Conservation (phyloP, 225 moss, liverwort and hornwort species). For the Physcomitrellopsis africana region DNA sequence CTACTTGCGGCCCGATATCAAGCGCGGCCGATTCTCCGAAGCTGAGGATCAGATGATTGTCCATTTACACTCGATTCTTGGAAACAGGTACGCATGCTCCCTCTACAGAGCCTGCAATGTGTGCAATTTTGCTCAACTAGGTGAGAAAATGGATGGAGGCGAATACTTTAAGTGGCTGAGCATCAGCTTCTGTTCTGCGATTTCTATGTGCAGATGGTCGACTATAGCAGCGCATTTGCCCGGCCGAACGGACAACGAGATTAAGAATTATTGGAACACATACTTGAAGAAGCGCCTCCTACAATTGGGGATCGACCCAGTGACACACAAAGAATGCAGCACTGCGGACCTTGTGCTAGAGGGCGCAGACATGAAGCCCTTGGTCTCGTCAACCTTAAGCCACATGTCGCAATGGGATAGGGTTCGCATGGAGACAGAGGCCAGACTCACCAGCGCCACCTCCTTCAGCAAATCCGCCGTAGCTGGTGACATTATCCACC, state of each 20-base stretch:
- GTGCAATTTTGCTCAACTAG: background rate
- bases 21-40: constrained; percentile 55
- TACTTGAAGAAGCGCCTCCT: constrained; percentile 83
- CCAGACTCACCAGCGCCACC: constrained; percentile 42
- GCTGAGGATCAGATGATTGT: constrained; percentile 50
- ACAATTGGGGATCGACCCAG: constrained; percentile 80
- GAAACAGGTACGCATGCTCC: constrained; percentile 40
- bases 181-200: background rate
- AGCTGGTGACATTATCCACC: background rate
- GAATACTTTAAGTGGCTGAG: no score
- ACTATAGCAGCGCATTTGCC: constrained; percentile 88
- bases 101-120: background rate
- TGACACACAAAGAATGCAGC: constrained; percentile 59
- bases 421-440: constrained; percentile 77
- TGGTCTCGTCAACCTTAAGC: constrained; percentile 56
- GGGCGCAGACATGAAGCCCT: constrained; percentile 27
- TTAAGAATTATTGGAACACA: constrained; percentile 97
- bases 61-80: constrained; percentile 51
- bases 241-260: constrained; percentile 92
- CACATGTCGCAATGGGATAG: constrained; percentile 84
- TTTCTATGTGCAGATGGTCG: constrained; percentile 66
- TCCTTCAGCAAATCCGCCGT: constrained; percentile 9
- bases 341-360: background rate
- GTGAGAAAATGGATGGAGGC: background rate
- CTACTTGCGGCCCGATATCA: constrained; percentile 55